Evolutionary conservation across 2,329 filamentous ascomycete genomes (phyloP).

Genomic region (Pestalotiopsis sp.): DNA sequence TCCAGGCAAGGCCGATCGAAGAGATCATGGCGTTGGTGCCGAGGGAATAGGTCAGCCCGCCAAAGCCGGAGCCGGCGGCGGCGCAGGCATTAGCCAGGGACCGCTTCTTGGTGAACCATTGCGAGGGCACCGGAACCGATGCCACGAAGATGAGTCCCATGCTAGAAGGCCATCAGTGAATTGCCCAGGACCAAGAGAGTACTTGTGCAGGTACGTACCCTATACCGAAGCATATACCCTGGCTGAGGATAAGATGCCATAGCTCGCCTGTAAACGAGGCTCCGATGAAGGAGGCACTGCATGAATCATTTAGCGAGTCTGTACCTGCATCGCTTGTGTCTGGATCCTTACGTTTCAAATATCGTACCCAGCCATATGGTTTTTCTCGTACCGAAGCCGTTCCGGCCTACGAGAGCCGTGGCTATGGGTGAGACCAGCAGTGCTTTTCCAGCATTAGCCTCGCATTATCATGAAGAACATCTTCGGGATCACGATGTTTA

Average conservation of each 20-base stretch:
- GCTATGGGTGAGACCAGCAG: slow-evolving; percentile 70
- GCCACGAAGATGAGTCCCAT: slow-evolving; percentile 78
- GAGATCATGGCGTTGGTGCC: slow-evolving; percentile 70
- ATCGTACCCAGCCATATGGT: slow-evolving; percentile 67
- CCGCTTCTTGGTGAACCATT: slow-evolving; percentile 73
- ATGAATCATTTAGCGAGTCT: not conserved
- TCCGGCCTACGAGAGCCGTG: slow-evolving; percentile 53
- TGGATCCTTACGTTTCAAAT: slow-evolving; percentile 55
- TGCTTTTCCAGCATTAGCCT: slow-evolving; percentile 38
- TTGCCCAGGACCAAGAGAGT: not conserved
- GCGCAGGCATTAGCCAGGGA: slow-evolving; percentile 71
- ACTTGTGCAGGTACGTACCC: slow-evolving; percentile 41
- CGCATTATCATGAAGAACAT: too few relatives aligned
- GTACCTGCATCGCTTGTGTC: not conserved
- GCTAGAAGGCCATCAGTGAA: not conserved
- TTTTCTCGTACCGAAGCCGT: slow-evolving; percentile 64
- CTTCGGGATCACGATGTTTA: too few relatives aligned
- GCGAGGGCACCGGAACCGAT: slow-evolving; percentile 67
- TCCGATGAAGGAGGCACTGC: slow-evolving; percentile 61
- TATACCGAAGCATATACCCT: slow-evolving; percentile 76
- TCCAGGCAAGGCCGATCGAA: slow-evolving; percentile 65
- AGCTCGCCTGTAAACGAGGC: slow-evolving; percentile 70
- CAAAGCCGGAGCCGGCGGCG: slow-evolving; percentile 72
- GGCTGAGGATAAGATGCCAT: slow-evolving; percentile 77
- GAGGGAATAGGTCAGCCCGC: slow-evolving; percentile 72